phyloP scores from a whole-genome alignment of 345 rosid genomes.

The Hibiscus mutabilis region DNA sequence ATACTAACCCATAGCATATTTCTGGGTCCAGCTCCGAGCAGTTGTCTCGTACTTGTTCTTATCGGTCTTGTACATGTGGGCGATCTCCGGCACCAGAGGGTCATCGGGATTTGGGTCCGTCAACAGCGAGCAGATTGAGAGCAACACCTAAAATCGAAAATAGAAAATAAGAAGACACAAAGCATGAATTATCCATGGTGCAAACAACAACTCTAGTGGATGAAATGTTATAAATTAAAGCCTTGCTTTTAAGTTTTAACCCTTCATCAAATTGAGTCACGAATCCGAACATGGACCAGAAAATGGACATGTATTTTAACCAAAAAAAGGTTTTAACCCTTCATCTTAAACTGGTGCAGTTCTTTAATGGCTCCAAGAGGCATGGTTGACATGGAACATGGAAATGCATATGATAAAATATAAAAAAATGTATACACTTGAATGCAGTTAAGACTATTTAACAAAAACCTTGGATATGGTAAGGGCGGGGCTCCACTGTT shows the following conservation, averaged over 20 bases:
- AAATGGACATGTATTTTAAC: too few relatives aligned
- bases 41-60: conserved; percentile 14
- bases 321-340: not conserved
- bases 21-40: conserved; percentile 21
- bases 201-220: not conserved
- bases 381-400: not conserved
- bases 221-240: too few relatives aligned
- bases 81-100: conserved; percentile 14
- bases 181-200: not conserved
- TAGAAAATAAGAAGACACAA: not conserved
- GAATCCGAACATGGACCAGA: too few relatives aligned
- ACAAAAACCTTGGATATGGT: conserved; percentile 80
- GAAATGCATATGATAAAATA: not conserved
- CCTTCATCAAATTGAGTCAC: not conserved
- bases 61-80: conserved; percentile 21
- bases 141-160: conserved; percentile 10
- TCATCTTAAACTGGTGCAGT: not conserved
- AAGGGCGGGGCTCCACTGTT: conserved; percentile 96
- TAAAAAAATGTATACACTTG: not conserved
- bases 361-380: not conserved
- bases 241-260: not conserved
- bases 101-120: conserved; percentile 20
- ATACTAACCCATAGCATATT: conserved; percentile 20
- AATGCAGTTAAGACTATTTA: not conserved
- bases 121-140: conserved; percentile 17